Evolutionary conservation across 129 eudicot genomes (phyloP).

Genomic region (Saposhnikovia divaricata): DNA sequence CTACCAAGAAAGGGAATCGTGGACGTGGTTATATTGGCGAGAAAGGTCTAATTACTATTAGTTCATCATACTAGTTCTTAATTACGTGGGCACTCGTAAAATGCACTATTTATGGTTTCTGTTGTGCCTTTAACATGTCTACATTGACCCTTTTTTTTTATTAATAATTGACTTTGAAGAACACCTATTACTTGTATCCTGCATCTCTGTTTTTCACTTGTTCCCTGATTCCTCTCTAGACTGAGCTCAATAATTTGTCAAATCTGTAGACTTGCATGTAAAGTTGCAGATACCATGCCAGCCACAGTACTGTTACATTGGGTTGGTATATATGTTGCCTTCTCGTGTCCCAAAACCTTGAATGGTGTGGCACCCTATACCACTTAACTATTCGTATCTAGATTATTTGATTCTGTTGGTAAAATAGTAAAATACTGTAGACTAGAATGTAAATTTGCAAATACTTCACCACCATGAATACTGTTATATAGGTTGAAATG

Average conservation of each 20-base stretch:
- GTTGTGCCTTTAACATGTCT: not conserved
- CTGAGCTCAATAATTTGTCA: not conserved
- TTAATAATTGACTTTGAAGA: not conserved
- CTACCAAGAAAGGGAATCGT: conserved; percentile 47
- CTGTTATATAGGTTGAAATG: not conserved
- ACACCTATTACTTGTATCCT: not conserved
- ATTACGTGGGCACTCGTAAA: not conserved
- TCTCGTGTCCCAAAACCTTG: not conserved
- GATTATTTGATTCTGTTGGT: no score
- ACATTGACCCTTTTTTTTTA: no score
- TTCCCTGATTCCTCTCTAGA: not conserved
- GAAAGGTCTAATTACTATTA: conserved; percentile 30
- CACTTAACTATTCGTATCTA: not conserved
- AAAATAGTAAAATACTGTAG: not conserved
- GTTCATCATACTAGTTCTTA: not conserved
- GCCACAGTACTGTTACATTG: not conserved
- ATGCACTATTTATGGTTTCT: not conserved
- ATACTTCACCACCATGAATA: not conserved
- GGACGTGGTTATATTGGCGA: conserved; percentile 52
- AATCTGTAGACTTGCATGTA: not conserved
- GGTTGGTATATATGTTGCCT: not conserved
- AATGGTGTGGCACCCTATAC: not conserved
- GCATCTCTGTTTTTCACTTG: not conserved
- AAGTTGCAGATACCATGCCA: not conserved
- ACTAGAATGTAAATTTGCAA: not conserved